Evolutionary conservation across 2,329 filamentous ascomycete genomes (phyloP).

Genomic region (Akanthomyces uredinophilus): DNA sequence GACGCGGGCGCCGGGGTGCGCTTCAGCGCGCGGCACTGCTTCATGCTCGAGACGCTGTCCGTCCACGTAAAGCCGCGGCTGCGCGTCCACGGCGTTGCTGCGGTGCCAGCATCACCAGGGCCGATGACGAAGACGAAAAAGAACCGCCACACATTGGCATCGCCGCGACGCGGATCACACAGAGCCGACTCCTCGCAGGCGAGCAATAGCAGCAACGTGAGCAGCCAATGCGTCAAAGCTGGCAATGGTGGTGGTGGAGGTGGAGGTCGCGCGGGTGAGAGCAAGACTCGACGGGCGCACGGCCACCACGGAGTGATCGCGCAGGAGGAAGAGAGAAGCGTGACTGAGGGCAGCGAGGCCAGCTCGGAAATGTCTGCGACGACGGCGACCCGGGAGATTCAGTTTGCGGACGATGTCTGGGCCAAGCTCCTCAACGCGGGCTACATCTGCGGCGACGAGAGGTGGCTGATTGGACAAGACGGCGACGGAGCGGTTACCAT

Average conservation of each 20-base stretch:
- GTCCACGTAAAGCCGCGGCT: slow-evolving; percentile 38
- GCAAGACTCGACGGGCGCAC: no score
- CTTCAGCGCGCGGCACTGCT: slow-evolving; percentile 42
- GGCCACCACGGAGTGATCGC: background rate
- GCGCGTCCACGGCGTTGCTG: slow-evolving; percentile 26
- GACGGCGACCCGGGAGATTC: slow-evolving; percentile 26
- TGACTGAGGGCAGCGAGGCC: background rate
- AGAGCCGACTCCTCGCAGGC: background rate
- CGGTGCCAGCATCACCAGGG: background rate
- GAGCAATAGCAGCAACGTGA: background rate
- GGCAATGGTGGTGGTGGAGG: background rate
- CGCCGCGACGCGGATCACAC: no score
- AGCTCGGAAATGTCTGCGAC: background rate
- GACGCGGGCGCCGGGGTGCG: slow-evolving; percentile 41
- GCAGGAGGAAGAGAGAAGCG: slow-evolving; percentile 3
- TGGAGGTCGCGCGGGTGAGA: no score
- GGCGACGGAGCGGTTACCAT: slow-evolving; percentile 45
- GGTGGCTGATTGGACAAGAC: slow-evolving; percentile 59
- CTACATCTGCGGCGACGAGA: slow-evolving; percentile 53
- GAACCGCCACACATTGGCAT: background rate
- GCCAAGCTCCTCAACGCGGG: slow-evolving; percentile 46
- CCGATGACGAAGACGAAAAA: no score
- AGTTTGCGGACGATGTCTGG: slow-evolving; percentile 41
- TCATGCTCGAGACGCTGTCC: slow-evolving; percentile 42
- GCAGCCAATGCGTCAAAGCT: no score